Evolutionary conservation across 768 basidiomycete genomes (phyloP).

Genomic region (Suillus tomentosus): DNA sequence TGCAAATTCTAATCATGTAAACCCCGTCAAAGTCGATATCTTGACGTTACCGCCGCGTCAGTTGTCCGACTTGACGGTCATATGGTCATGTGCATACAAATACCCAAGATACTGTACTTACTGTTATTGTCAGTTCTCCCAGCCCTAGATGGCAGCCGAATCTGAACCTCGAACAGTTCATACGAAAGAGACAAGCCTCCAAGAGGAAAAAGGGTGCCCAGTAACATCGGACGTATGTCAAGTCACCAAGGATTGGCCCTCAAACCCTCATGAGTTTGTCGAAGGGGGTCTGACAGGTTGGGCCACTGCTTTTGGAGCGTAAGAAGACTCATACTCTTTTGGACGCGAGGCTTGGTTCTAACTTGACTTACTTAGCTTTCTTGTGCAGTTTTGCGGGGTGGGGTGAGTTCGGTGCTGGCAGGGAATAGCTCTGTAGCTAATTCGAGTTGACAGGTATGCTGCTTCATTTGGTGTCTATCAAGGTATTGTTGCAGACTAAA

Average conservation of each 20-base stretch:
- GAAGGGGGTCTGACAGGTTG: not conserved
- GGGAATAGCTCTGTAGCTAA: not conserved
- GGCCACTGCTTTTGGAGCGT: constrained; percentile 1
- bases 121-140: too few species aligned
- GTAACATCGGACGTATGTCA: too few species aligned
- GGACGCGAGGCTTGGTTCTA: not conserved
- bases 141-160: too few species aligned
- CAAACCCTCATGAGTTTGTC: not conserved
- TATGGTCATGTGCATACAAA: too few species aligned
- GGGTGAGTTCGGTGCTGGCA: not conserved
- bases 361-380: not conserved
- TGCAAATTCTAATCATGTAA: too few species aligned
- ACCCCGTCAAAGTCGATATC: too few species aligned
- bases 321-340: not conserved
- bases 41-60: too few species aligned
- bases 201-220: too few species aligned
- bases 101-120: too few species aligned
- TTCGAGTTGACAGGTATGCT: not conserved
- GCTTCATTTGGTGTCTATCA: not conserved
- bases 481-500: not conserved
- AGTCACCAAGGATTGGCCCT: not conserved
- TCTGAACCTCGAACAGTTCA: too few species aligned
- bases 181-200: too few species aligned
- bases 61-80: too few species aligned
- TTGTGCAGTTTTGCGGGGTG: not conserved